Evolutionary conservation across 768 basidiomycete genomes (phyloP), one percentile per base, ranked within the genome.

Genomic region (Rhizopogon sp.): DNA sequence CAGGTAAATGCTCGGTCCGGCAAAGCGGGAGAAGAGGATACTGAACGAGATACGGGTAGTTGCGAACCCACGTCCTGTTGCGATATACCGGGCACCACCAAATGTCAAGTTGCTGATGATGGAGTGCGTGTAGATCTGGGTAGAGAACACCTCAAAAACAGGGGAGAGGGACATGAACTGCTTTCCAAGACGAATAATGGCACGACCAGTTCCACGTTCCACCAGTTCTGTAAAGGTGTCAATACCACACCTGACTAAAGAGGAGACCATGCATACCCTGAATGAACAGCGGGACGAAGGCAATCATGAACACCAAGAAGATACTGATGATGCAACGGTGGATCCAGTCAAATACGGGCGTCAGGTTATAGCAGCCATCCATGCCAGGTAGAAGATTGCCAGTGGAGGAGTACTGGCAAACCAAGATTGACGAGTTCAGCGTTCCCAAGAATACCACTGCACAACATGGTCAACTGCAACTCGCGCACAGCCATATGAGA

Each of bases 1-100:
- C 20, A 99, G 78, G 74, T 99, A 99, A 68, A 99, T 98, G 62
- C 92, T 93, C 2, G 97, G 97, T 2, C 97, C 97, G 25, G 97
- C 97, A 70, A 99, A 99, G 46, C 97, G 93, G 58, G 97, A 98
- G 76, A 94, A 97, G 16, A 99, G 76, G 64, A 95, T 95, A 68
- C 83, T 88, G 78, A 99, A 99, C 57, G 88, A 88, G 57, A 97
- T 92, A 52, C 97, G 81, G 20, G 93, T 90, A 5, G 96, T 98
- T 28, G 97, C 97, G 66, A 99, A 99, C 40, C 97, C 97, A 81
- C 97, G 91, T 46, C 97, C 97, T 22, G 96, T 99, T 14, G 97
- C 94, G 60, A 99, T 99, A 73, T 98, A 99, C 50, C 97, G 84
- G 43, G 97, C 97, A 47, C 97, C 97, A 72, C 97, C 97, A 57